phyloP scores from a whole-genome alignment of 139 green algal species.

The Axilococcus clingmanii region DNA sequence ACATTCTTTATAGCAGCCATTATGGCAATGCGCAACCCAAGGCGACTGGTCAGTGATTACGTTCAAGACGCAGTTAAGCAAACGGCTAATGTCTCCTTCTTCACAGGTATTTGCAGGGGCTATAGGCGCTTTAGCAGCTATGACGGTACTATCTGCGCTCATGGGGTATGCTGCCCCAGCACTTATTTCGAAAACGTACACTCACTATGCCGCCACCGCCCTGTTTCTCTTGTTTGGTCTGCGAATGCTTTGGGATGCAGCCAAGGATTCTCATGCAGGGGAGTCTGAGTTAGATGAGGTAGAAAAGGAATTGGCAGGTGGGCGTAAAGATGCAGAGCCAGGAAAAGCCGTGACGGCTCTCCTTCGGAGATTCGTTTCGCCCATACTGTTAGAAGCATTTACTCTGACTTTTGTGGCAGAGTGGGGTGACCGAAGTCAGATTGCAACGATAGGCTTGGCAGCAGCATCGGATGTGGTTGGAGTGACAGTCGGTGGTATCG shows the following conservation, averaged over 20 bases:
- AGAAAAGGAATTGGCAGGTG: conserved; percentile 45
- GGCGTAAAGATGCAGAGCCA: not conserved
- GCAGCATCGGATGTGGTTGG: conserved; percentile 80
- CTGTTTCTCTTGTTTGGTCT: conserved; percentile 90
- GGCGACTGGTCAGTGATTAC: conserved; percentile 30
- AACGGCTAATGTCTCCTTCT: not conserved
- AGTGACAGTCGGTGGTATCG: conserved; percentile 84
- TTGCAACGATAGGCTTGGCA: conserved; percentile 78
- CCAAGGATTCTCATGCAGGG: conserved; percentile 15
- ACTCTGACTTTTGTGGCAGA: conserved; percentile 96
- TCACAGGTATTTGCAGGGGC: conserved; percentile 77
- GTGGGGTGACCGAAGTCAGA: conserved; percentile 97
- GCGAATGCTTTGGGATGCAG: conserved; percentile 65
- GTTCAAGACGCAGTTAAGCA: not conserved
- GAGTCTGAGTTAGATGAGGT: conserved; percentile 64
- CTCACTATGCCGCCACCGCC: conserved; percentile 68
- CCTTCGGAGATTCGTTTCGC: conserved; percentile 54
- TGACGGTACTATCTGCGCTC: conserved; percentile 81
- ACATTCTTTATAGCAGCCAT: conserved; percentile 96
- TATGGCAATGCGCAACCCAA: conserved; percentile 74
- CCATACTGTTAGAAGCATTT: conserved; percentile 91
- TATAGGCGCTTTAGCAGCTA: conserved; percentile 68
- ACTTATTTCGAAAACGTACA: conserved; percentile 76
- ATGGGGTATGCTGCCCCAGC: conserved; percentile 80
- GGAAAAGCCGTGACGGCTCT: not conserved